These are phyloP conservation scores for Papiliotrema terrestris DNA, from an alignment of 1,284 basidiomycete genomes.

Conservation along the genomic window DNA sequence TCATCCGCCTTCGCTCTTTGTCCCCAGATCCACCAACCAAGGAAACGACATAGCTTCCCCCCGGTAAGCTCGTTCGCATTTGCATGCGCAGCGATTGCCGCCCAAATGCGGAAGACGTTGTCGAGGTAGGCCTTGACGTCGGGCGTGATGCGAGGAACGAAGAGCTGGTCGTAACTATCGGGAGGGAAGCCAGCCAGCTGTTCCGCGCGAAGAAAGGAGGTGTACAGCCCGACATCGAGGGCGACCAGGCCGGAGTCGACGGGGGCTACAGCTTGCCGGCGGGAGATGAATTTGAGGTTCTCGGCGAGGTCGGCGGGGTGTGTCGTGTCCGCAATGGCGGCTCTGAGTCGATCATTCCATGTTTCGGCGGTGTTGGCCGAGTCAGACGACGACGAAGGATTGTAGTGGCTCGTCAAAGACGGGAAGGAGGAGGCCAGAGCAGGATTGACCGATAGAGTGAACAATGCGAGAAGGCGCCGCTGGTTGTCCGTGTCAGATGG, in stretches of 20 bases:
- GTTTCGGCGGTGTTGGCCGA: neutral
- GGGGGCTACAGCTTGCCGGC: constrained; percentile 15
- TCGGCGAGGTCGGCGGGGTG: constrained; percentile 29
- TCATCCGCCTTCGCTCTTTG: constrained; percentile 1
- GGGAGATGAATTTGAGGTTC: constrained; percentile 26
- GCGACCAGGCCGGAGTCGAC: neutral
- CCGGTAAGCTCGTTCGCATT: constrained; percentile 32
- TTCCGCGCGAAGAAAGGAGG: constrained; percentile 34
- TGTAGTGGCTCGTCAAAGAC: constrained; percentile 17
- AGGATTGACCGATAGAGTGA: constrained; percentile 21
- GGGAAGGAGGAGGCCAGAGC: constrained; percentile 22
- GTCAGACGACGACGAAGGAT: neutral
- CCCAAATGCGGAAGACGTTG: constrained; percentile 36
- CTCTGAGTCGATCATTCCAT: constrained; percentile 17
- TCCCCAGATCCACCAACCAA: constrained; percentile 40
- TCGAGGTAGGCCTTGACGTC: constrained; percentile 17
- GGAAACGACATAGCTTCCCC: constrained; percentile 25
- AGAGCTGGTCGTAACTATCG: constrained; percentile 25
- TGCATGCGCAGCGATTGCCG: constrained; percentile 28
- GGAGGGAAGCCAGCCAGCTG: constrained; percentile 34
- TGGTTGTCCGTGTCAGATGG: constrained; percentile 19
- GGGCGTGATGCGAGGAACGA: constrained; percentile 15
- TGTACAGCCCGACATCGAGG: constrained; percentile 17
- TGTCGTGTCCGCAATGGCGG: constrained; percentile 13
- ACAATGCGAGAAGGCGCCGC: constrained; percentile 26